phyloP scores from a whole-genome alignment of 805 yeast genomes.

The Spathaspora arborariae region DNA sequence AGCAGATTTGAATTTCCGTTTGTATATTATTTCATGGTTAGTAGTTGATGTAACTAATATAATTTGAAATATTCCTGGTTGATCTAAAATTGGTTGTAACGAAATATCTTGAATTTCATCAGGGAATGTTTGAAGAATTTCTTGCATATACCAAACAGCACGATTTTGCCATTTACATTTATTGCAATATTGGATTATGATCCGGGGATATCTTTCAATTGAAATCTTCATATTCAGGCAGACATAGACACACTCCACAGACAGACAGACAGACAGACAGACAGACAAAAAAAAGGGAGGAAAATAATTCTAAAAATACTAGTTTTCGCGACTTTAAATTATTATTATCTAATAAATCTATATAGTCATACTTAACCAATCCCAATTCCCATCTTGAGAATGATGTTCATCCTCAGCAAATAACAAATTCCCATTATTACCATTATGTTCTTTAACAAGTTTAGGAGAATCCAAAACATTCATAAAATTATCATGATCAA shows the following conservation, averaged over 20 bases:
- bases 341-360: not conserved
- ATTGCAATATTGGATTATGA: conserved; percentile 72
- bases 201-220: conserved; percentile 46
- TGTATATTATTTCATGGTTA: conserved; percentile 34
- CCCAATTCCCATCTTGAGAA: conserved; percentile 15
- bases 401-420: conserved; percentile 7
- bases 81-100: conserved; percentile 19
- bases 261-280: no score
- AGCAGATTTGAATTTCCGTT: conserved; percentile 45
- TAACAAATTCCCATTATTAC: not conserved
- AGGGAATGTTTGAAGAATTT: conserved; percentile 79
- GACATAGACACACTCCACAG: no score
- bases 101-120: conserved; percentile 43
- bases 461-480: conserved; percentile 3
- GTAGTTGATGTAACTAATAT: conserved; percentile 6
- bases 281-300: not conserved
- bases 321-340: no score
- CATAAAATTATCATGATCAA: conserved; percentile 3
- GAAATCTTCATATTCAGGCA: not conserved
- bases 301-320: no score
- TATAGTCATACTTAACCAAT: conserved; percentile 28
- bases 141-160: conserved; percentile 86
- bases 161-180: conserved; percentile 86
- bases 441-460: not conserved
- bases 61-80: conserved; percentile 24